These are phyloP conservation scores for Coemansia umbellata DNA, from an alignment of 192 early-diverging fungal genomes.

Conservation along the genomic window DNA sequence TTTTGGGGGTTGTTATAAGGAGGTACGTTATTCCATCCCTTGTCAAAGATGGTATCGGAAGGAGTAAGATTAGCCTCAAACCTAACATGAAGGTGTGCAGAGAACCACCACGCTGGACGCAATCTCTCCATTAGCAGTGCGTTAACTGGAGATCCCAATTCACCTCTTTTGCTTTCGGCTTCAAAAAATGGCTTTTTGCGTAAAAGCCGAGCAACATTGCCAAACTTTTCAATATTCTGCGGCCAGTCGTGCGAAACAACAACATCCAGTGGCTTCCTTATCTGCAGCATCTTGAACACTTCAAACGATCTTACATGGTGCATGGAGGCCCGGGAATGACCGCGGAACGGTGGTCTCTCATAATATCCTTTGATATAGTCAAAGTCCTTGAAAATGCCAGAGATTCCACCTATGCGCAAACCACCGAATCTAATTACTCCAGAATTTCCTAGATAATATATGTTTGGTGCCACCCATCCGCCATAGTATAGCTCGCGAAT, in stretches of 20 bases:
- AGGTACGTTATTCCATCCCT: slow-evolving; percentile 21
- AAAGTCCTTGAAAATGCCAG: slow-evolving; percentile 79
- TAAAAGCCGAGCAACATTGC: slow-evolving; percentile 62
- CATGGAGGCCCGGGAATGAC: slow-evolving; percentile 59
- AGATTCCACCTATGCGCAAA: slow-evolving; percentile 86
- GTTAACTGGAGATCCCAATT: slow-evolving; percentile 71
- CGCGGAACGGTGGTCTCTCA: slow-evolving; percentile 75
- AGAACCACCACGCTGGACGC: slow-evolving; percentile 88
- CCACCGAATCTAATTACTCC: slow-evolving; percentile 86
- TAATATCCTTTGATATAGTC: slow-evolving; percentile 64
- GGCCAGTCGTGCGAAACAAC: slow-evolving; percentile 99
- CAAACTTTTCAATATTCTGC: slow-evolving; percentile 73
- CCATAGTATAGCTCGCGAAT: slow-evolving; percentile 95
- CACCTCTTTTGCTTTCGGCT: slow-evolving; percentile 57
- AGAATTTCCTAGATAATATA: slow-evolving; percentile 86
- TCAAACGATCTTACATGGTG: slow-evolving; percentile 90
- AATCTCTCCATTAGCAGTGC: slow-evolving; percentile 70
- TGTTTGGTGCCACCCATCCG: slow-evolving; percentile 91
- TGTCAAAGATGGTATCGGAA: slow-evolving; percentile 15
- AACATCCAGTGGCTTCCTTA: slow-evolving; percentile 75
- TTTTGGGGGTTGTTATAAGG: not conserved
- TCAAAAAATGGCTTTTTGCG: slow-evolving; percentile 68
- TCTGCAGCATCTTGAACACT: slow-evolving; percentile 69
- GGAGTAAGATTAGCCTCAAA: slow-evolving; percentile 71
- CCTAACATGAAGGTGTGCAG: slow-evolving; percentile 93